Evolutionary conservation across 352 stramenopile genomes (phyloP).

Genomic region (Phytophthora cryptogea): DNA sequence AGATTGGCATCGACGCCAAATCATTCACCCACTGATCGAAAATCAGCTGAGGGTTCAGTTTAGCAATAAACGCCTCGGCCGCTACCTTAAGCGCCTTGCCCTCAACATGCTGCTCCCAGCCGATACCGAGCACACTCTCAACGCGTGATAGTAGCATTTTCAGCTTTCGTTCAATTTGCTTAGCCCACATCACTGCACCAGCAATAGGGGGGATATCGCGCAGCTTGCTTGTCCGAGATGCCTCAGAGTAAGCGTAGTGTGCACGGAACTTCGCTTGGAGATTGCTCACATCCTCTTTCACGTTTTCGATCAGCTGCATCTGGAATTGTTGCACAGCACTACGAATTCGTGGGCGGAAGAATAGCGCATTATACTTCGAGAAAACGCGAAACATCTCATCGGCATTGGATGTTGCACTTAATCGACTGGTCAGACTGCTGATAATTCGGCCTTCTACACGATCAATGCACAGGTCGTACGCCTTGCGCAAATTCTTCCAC

Average conservation of each 20-base stretch:
- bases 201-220: slow-evolving; percentile 97
- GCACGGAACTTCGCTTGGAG: slow-evolving; percentile 95
- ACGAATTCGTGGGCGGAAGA: slow-evolving; percentile 95
- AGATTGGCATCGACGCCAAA: slow-evolving; percentile 89
- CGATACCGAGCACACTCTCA: slow-evolving; percentile 95
- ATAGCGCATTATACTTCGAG: slow-evolving; percentile 97
- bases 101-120: slow-evolving; percentile 98
- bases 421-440: slow-evolving; percentile 82
- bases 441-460: slow-evolving; percentile 93
- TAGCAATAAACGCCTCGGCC: slow-evolving; percentile 85
- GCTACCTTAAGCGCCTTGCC: slow-evolving; percentile 95
- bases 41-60: slow-evolving; percentile 91
- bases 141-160: slow-evolving; percentile 96
- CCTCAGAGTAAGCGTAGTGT: slow-evolving; percentile 97
- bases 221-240: slow-evolving; percentile 93
- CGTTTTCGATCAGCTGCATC: slow-evolving; percentile 98
- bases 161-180: slow-evolving; percentile 99
- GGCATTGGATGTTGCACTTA: slow-evolving; percentile 91
- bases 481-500: slow-evolving; percentile 89
- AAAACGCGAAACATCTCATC: slow-evolving; percentile 98
- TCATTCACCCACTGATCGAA: slow-evolving; percentile 96
- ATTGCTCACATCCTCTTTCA: slow-evolving; percentile 96
- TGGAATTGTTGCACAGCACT: slow-evolving; percentile 99
- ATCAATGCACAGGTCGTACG: slow-evolving; percentile 93
- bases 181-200: slow-evolving; percentile 99